phyloP scores from a whole-genome alignment of 306 rosid genomes.

The Psophocarpus tetragonolobus region DNA sequence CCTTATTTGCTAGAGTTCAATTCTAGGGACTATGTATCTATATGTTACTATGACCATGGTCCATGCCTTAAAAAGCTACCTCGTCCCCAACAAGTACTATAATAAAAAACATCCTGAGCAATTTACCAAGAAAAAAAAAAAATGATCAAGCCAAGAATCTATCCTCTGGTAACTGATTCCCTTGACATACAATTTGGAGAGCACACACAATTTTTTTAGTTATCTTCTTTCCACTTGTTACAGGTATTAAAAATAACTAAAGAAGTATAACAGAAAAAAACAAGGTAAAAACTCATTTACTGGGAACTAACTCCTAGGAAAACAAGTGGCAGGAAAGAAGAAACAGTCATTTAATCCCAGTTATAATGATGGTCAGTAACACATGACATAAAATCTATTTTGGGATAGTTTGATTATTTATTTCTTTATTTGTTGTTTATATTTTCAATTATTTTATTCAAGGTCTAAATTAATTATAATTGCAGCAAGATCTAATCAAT shows the following conservation, averaged over 20 bases:
- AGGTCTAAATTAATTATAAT: not conserved
- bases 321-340: not conserved
- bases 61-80: constrained; percentile 4
- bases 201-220: not conserved
- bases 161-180: not conserved
- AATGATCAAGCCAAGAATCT: constrained; percentile 15
- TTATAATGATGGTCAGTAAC: not conserved
- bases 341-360: not conserved
- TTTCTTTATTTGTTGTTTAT: not conserved
- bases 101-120: constrained; percentile 2
- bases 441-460: not conserved
- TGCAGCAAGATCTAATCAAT: not conserved
- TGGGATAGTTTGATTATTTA: not conserved
- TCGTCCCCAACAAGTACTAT: not conserved
- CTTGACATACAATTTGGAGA: not conserved
- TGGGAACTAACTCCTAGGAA: not conserved
- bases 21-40: not conserved
- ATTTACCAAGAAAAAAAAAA: not conserved
- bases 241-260: not conserved
- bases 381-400: not conserved
- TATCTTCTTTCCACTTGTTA: not conserved
- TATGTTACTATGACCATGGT: not conserved
- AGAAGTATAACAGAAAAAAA: not conserved
- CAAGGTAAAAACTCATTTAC: not conserved
- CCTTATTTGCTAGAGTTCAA: not conserved